Base-by-base conservation (phyloP, 192 early-diverging fungal species). In the Haplosporangium gracile region DNA sequence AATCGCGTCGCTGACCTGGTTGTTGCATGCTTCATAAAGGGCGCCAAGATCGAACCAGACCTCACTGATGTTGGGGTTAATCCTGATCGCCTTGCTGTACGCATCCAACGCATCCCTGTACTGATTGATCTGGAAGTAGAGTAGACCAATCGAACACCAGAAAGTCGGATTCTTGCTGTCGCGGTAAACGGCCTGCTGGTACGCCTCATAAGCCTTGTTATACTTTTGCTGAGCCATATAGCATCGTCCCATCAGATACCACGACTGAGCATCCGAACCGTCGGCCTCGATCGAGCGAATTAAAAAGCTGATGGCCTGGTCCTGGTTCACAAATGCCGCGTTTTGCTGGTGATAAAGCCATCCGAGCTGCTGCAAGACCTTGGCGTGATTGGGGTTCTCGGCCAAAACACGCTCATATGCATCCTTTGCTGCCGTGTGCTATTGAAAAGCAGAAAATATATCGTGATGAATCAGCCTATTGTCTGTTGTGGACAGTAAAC, bases 21-120 rank as follows among this genome's bases (percentile, higher is more conserved):
- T 98, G 87, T 99, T 98, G 91, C 98, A 99, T 0, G 95, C 93
- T 82, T 99, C 98, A 86, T 99, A 99, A 0, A 99, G 92, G 0
- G 97, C 98, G 4, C 98, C 98, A 20, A 99, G 85, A 87, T 99
- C 95, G 74, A 96, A 99, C 98, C 98, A 99, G 5, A 99, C 97
- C 90, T 99, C 98, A 82, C 94, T 95, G 78, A 99, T 95, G 75
- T 96, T 94, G 47, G 98, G 96, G 85, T 97, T 97, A 53, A 98
- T 91, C 68, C 97, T 94, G 76, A 99, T 97, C 3, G 98, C 99
- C 20, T 97, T 93, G 82, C 94, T 97, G 85, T 99, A 99, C 22
- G 99, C 99, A 88, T 99, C 98, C 45, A 99, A 89, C 0, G 99
- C 99, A 85, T 99, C 98, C 16, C 96, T 90, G 83, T 97, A 98